phyloP scores from a whole-genome alignment of 2,329 filamentous ascomycete genomes.

The Calonectria fujianensis region DNA sequence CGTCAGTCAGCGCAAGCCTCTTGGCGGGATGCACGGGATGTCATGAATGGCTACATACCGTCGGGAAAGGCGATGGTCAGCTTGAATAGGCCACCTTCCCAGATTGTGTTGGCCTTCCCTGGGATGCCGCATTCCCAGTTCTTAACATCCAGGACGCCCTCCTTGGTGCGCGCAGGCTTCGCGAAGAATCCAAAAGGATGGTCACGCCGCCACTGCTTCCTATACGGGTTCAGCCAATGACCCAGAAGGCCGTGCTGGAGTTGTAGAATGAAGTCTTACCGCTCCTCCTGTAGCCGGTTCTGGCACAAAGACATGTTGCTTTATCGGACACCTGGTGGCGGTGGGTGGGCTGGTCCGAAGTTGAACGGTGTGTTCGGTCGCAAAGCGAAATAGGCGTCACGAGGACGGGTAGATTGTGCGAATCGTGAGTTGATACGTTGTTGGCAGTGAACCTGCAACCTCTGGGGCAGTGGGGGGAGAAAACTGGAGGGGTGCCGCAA shows the following conservation, averaged over 20 bases:
- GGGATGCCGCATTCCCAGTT: conserved; percentile 97
- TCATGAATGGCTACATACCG: conserved; percentile 73
- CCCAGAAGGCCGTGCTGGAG: neutral
- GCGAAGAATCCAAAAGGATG: conserved; percentile 99
- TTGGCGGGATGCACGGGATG: conserved; percentile 22
- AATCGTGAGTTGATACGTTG: conserved; percentile 28
- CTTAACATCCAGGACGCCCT: conserved; percentile 93
- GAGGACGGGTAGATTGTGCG: conserved; percentile 35
- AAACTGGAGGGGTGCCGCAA: conserved; percentile 6
- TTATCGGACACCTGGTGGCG: conserved; percentile 22
- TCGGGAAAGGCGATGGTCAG: conserved; percentile 94
- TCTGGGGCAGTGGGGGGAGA: neutral
- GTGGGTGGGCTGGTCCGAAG: conserved; percentile 23
- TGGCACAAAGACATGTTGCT: conserved; percentile 87
- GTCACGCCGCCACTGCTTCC: conserved; percentile 97
- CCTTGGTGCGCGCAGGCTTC: conserved; percentile 85
- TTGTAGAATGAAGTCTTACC: conserved; percentile 70
- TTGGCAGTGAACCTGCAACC: neutral
- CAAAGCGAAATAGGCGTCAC: conserved; percentile 37
- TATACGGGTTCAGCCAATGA: conserved; percentile 62
- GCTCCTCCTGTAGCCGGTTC: conserved; percentile 91
- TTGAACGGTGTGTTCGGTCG: conserved; percentile 29
- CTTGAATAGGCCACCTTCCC: conserved; percentile 99
- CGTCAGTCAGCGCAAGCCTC: conserved; percentile 43
- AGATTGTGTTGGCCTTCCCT: conserved; percentile 96